phyloP scores from a whole-genome alignment of 257 asterid genomes.

The Solanum chiquidenum region DNA sequence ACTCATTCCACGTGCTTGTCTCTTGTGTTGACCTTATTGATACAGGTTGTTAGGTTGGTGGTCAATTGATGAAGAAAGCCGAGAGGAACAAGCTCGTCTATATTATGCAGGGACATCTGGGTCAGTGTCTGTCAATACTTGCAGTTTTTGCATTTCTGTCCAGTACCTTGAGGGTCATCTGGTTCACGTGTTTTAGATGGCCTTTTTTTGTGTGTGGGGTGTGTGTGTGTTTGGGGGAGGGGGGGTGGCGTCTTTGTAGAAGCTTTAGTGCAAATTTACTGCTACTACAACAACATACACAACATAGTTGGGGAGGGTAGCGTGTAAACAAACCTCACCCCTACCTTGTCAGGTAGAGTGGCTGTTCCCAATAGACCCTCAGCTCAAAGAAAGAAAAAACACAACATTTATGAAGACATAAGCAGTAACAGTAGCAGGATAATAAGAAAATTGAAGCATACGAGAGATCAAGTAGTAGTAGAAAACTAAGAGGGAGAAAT shows the following conservation, averaged over 20 bases:
- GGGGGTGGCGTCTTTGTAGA: background rate
- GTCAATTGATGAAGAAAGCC: conserved; percentile 96
- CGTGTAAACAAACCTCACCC: background rate
- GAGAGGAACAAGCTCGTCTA: conserved; percentile 87
- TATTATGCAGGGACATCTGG: conserved; percentile 62
- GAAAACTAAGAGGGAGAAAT: background rate
- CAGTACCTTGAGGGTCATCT: background rate
- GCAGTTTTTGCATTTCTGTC: background rate
- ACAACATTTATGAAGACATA: background rate
- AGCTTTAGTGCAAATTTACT: background rate
- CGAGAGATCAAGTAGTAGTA: background rate
- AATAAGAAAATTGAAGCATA: background rate
- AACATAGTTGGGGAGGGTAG: background rate
- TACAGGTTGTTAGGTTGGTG: conserved; percentile 93
- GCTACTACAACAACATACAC: background rate
- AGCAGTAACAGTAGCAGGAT: background rate
- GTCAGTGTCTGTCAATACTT: conserved; percentile 20
- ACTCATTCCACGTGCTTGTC: background rate
- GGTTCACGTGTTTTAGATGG: background rate
- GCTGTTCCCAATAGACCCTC: background rate
- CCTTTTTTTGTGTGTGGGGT: background rate
- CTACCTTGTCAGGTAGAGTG: background rate
- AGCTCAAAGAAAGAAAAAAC: background rate
- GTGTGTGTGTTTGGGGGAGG: background rate
- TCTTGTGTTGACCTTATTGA: background rate